Evolutionary conservation across 345 rosid genomes (phyloP).

Genomic region (rapeseed (Brassica napus)): Da-Ae NC_063443.1:14644001-14644500

Average conservation of each 20-base stretch:
- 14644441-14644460: constrained; percentile 14
- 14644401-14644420: neutral
- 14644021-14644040: no score
- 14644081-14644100: neutral
- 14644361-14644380: neutral
- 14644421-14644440: constrained; percentile 26
- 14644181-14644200: neutral
- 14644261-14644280: neutral
- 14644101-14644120: neutral
- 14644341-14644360: neutral
- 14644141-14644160: neutral
- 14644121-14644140: neutral
- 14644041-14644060: neutral
- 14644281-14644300: neutral
- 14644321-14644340: neutral
- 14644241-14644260: neutral
- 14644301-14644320: neutral
- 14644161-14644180: neutral
- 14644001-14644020: no score
- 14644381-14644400: neutral
- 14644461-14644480: neutral
- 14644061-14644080: neutral
- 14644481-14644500: constrained; percentile 21
- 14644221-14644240: neutral
- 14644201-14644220: neutral